Conservation (phyloP, 2,329 filamentous ascomycete genomes). For the Dactylellina drechsleri region DNA sequence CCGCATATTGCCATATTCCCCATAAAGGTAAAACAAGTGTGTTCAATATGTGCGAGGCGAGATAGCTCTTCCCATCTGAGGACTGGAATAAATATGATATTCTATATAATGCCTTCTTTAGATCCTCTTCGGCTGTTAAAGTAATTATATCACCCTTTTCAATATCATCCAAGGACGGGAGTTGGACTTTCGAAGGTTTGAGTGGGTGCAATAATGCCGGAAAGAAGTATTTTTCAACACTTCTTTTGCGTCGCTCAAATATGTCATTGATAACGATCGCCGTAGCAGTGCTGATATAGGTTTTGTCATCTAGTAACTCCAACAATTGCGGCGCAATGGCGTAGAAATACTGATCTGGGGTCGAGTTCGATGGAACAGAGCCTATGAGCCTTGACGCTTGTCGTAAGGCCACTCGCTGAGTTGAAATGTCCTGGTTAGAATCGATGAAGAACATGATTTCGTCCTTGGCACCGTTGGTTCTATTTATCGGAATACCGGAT, state of each 20-base stretch:
- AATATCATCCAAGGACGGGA: slow-evolving; percentile 10
- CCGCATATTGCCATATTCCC: slow-evolving; percentile 44
- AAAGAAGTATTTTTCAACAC: slow-evolving; percentile 56
- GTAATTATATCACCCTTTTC: slow-evolving; percentile 36
- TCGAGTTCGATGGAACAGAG: slow-evolving; percentile 55
- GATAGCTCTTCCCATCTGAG: slow-evolving; percentile 30
- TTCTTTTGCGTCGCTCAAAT: slow-evolving; percentile 45
- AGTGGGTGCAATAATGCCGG: slow-evolving; percentile 43
- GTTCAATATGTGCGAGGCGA: slow-evolving; percentile 18
- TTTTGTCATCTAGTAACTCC: slow-evolving; percentile 55
- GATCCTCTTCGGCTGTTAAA: slow-evolving; percentile 20
- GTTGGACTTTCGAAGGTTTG: slow-evolving; percentile 44
- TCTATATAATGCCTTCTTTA: slow-evolving; percentile 27
- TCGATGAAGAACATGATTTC: slow-evolving; percentile 58
- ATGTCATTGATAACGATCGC: slow-evolving; percentile 57
- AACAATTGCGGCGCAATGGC: slow-evolving; percentile 56
- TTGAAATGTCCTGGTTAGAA: slow-evolving; percentile 29
- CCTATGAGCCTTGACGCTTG: slow-evolving; percentile 57
- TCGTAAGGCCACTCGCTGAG: slow-evolving; percentile 45
- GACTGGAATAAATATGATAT: slow-evolving; percentile 35
- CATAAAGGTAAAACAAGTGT: slow-evolving; percentile 30
- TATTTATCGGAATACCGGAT: slow-evolving; percentile 56
- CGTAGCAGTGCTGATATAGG: slow-evolving; percentile 54
- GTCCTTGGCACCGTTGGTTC: slow-evolving; percentile 55
- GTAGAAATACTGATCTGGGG: slow-evolving; percentile 55